Conservation (phyloP, 2,329 filamentous ascomycete genomes). For the Pseudomassariella vexata region DNA sequence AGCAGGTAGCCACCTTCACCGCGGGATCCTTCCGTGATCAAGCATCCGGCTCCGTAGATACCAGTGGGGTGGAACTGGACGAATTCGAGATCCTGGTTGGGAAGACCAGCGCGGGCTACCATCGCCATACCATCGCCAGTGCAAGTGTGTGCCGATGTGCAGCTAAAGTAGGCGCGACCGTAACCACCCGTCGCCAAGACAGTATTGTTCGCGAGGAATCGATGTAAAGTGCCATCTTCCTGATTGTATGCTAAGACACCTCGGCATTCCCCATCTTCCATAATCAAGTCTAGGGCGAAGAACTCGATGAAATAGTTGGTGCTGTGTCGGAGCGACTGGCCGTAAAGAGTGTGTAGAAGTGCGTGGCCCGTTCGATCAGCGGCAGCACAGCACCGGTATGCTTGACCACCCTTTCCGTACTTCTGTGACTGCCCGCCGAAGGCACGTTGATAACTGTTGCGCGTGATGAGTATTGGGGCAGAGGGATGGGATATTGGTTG, state of each 20-base stretch:
- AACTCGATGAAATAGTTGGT: constrained; percentile 99
- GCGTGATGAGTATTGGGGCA: constrained; percentile 8
- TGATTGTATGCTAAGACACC: constrained; percentile 98
- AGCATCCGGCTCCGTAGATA: constrained; percentile 95
- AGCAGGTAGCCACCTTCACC: constrained; percentile 97
- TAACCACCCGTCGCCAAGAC: constrained; percentile 96
- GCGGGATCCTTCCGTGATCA: constrained; percentile 97
- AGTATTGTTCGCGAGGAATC: constrained; percentile 95
- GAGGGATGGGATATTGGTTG: constrained; percentile 5
- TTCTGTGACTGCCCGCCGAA: constrained; percentile 97
- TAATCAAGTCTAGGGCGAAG: constrained; percentile 93
- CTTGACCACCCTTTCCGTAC: constrained; percentile 93
- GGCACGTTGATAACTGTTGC: constrained; percentile 80
- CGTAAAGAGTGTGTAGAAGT: constrained; percentile 96
- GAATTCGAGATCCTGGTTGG: constrained; percentile 99
- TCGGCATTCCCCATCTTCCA: constrained; percentile 95
- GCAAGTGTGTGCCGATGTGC: constrained; percentile 96
- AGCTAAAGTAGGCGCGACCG: constrained; percentile 96
- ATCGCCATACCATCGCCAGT: constrained; percentile 99
- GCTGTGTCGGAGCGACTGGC: constrained; percentile 93
- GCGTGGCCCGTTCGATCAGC: constrained; percentile 97
- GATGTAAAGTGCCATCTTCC: constrained; percentile 95
- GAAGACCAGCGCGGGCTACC: constrained; percentile 94
- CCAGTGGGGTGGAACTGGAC: constrained; percentile 99
- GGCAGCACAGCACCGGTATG: constrained; percentile 93